Evolutionary conservation across 768 basidiomycete species (phyloP).

Genomic region (Tulasnella sp.): DNA sequence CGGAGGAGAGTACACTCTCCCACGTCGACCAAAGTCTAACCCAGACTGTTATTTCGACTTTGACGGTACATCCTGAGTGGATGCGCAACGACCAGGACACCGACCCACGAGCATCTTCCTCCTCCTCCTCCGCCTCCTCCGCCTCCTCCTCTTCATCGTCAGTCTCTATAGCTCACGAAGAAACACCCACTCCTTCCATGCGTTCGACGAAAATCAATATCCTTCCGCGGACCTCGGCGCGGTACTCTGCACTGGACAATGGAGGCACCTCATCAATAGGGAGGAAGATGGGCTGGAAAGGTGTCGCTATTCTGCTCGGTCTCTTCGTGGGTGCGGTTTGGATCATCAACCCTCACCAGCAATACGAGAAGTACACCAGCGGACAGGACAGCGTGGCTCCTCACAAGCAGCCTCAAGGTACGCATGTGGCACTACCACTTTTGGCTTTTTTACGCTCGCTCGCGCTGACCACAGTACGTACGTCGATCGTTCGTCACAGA

Average conservation of each 20-base stretch:
- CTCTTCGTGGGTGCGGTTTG: constrained; percentile 5
- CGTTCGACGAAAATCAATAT: constrained; percentile 12
- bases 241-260: constrained; percentile 1
- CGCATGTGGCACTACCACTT: neutral
- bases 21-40: neutral
- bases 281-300: constrained; percentile 2
- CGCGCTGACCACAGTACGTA: neutral
- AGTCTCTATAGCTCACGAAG: constrained; percentile 1
- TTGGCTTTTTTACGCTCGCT: neutral
- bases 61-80: neutral
- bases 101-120: neutral
- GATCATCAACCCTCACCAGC: neutral
- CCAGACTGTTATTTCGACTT: neutral
- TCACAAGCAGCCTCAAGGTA: neutral
- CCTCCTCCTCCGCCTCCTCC: constrained; percentile 1
- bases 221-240: constrained; percentile 1
- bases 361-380: neutral
- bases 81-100: neutral
- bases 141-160: too few relatives aligned
- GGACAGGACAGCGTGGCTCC: neutral
- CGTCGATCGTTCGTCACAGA: neutral
- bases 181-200: neutral
- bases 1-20: neutral
- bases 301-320: neutral
- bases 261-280: neutral